These are phyloP conservation scores for Cubamyces sp. DNA, from an alignment of 768 basidiomycete species.

Conservation along the genomic window DNA sequence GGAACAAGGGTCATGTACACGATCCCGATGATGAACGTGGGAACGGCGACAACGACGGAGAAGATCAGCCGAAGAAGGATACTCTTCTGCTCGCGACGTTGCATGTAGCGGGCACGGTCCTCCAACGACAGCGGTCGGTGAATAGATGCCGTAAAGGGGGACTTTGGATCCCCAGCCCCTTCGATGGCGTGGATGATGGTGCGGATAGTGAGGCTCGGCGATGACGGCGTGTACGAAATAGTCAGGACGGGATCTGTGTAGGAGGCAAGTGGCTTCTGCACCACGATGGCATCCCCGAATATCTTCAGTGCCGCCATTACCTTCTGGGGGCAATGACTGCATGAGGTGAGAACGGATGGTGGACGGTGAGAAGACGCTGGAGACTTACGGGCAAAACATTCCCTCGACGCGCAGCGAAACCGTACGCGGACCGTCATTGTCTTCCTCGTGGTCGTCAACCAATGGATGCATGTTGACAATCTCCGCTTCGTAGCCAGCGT, in stretches of 20 bases:
- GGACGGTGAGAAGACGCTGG: neutral
- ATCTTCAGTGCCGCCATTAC: conserved; percentile 46
- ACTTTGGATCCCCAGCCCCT: conserved; percentile 43
- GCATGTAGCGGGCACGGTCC: conserved; percentile 59
- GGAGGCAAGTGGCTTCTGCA: conserved; percentile 45
- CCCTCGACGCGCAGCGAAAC: conserved; percentile 62
- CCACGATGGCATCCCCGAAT: conserved; percentile 40
- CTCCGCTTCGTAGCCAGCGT: conserved; percentile 45
- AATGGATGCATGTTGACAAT: conserved; percentile 36
- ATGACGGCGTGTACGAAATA: conserved; percentile 53
- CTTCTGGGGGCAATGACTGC: conserved; percentile 58
- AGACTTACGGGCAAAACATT: conserved; percentile 62
- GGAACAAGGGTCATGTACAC: conserved; percentile 75
- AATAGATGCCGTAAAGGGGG: conserved; percentile 49
- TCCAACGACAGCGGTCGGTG: conserved; percentile 61
- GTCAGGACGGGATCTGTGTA: conserved; percentile 50
- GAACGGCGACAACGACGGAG: conserved; percentile 65
- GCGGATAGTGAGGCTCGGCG: conserved; percentile 66
- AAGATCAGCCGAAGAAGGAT: conserved; percentile 61
- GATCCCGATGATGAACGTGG: conserved; percentile 78
- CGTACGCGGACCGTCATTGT: conserved; percentile 42
- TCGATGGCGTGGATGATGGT: conserved; percentile 55
- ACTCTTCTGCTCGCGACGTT: conserved; percentile 53
- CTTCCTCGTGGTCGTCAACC: conserved; percentile 53
- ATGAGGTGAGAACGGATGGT: neutral